Percentiles rank a stretch among this genome's conserved stretches.
Evolutionary conservation across 2,329 filamentous ascomycete genomes (phyloP).

Genomic region (Neonectria neomacrospora): DNA sequence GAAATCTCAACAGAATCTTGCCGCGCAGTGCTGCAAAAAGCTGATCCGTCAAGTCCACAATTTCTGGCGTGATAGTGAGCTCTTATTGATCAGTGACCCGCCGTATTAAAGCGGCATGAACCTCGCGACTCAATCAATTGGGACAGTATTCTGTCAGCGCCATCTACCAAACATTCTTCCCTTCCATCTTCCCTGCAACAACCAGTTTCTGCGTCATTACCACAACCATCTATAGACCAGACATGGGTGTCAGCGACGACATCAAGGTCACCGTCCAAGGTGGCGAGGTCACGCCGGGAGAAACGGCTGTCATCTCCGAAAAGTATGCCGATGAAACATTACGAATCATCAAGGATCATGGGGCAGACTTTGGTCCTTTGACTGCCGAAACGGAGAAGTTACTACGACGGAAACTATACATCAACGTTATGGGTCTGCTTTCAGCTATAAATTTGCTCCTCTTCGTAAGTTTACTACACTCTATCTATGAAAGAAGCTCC

Average conservation of each 20-base stretch:
- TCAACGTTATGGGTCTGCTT: slow-evolving; percentile 47
- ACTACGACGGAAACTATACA: slow-evolving; percentile 49
- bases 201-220: background rate
- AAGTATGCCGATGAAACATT: slow-evolving; percentile 53
- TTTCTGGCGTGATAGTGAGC: slow-evolving; percentile 11
- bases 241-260: slow-evolving; percentile 1
- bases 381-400: slow-evolving; percentile 48
- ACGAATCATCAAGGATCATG: slow-evolving; percentile 49
- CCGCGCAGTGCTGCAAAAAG: background rate
- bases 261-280: background rate
- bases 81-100: background rate
- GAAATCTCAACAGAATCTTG: background rate
- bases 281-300: slow-evolving; percentile 6
- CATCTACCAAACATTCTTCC: too few species aligned
- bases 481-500: background rate
- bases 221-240: background rate
- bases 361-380: slow-evolving; percentile 45
- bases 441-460: slow-evolving; percentile 50
- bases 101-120: background rate
- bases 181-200: background rate
- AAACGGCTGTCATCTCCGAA: slow-evolving; percentile 13
- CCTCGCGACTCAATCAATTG: background rate
- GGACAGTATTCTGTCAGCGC: background rate
- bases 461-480: slow-evolving; percentile 44
- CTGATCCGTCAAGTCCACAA: background rate